These are phyloP conservation scores for Pseudomonodictys pantanalensis DNA, from an alignment of 495 filamentous ascomycete genomes.

Conservation along the genomic window DNA sequence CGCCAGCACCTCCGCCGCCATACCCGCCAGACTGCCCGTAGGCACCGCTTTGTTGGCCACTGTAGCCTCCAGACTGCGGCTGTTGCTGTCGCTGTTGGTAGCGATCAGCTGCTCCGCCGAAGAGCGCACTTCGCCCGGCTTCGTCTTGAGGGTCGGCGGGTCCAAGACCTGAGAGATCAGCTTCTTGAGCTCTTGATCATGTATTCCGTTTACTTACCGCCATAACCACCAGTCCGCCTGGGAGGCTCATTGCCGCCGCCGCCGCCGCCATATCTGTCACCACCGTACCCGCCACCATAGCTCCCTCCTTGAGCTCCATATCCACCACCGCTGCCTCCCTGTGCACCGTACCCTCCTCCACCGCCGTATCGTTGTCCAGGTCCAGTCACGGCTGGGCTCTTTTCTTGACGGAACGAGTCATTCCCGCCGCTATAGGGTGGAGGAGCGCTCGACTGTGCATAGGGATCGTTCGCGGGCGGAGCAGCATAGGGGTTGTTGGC, in stretches of 20 bases:
- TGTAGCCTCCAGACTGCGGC: neutral
- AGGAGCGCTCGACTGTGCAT: slow-evolving; percentile 24
- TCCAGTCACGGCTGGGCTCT: slow-evolving; percentile 40
- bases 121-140: slow-evolving; percentile 31
- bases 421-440: slow-evolving; percentile 28
- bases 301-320: slow-evolving; percentile 12
- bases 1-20: slow-evolving; percentile 42
- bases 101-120: slow-evolving; percentile 15
- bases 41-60: slow-evolving; percentile 1
- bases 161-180: slow-evolving; percentile 28
- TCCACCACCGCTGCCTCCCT: slow-evolving; percentile 25
- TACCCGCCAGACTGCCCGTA: slow-evolving; percentile 17
- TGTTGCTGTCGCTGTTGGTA: slow-evolving; percentile 13
- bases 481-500: slow-evolving; percentile 39
- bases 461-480: slow-evolving; percentile 25
- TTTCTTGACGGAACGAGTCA: slow-evolving; percentile 34
- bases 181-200: neutral
- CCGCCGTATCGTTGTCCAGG: slow-evolving; percentile 20
- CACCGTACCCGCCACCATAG: slow-evolving; percentile 40
- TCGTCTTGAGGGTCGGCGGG: slow-evolving; percentile 34
- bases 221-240: slow-evolving; percentile 27
- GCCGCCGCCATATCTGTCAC: slow-evolving; percentile 34
- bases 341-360: slow-evolving; percentile 15
- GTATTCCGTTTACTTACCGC: slow-evolving; percentile 5
- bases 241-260: neutral